These are phyloP conservation scores for Xylariaceae sp. DNA, from an alignment of 2,329 filamentous ascomycete species.

Conservation along the genomic window DNA sequence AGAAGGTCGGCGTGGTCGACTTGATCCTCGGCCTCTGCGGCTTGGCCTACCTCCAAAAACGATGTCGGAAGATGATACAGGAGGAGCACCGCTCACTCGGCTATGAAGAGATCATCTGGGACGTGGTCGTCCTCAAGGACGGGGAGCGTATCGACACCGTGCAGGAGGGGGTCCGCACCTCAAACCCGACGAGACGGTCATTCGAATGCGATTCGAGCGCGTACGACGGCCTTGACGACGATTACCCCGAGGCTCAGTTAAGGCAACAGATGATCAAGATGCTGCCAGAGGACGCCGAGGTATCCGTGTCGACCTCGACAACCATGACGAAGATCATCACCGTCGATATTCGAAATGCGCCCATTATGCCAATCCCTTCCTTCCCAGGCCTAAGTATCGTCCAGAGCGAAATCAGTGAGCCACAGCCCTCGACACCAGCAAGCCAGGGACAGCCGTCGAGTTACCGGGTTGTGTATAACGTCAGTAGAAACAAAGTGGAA, in stretches of 20 bases:
- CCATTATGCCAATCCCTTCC: constrained; percentile 46
- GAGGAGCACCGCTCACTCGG: constrained; percentile 43
- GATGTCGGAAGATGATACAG: constrained; percentile 46
- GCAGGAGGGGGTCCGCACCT: constrained; percentile 33
- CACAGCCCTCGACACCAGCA: constrained; percentile 15
- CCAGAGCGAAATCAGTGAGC: constrained; percentile 35
- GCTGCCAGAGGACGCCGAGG: constrained; percentile 49
- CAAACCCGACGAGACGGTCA: constrained; percentile 30
- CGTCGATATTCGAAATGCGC: constrained; percentile 53
- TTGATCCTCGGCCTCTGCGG: constrained; percentile 56
- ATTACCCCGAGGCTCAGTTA: constrained; percentile 43
- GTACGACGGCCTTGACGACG: constrained; percentile 31
- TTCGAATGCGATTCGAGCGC: constrained; percentile 28
- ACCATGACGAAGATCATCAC: constrained; percentile 59
- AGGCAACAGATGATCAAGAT: constrained; percentile 51
- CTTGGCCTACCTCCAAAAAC: constrained; percentile 56
- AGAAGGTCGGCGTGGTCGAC: constrained; percentile 55
- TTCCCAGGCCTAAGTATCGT: constrained; percentile 56
- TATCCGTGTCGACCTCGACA: constrained; percentile 55
- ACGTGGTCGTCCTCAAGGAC: constrained; percentile 58
- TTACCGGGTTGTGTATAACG: constrained; percentile 55
- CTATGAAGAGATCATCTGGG: constrained; percentile 58
- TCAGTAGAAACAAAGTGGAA: constrained; percentile 47
- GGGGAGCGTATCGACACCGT: constrained; percentile 53
- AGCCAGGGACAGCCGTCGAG: constrained; percentile 29